Evolutionary conservation across 257 asterid species (phyloP), one percentile per base, ranked within the genome.

Genomic region (Penstemon eatonii): DNA sequence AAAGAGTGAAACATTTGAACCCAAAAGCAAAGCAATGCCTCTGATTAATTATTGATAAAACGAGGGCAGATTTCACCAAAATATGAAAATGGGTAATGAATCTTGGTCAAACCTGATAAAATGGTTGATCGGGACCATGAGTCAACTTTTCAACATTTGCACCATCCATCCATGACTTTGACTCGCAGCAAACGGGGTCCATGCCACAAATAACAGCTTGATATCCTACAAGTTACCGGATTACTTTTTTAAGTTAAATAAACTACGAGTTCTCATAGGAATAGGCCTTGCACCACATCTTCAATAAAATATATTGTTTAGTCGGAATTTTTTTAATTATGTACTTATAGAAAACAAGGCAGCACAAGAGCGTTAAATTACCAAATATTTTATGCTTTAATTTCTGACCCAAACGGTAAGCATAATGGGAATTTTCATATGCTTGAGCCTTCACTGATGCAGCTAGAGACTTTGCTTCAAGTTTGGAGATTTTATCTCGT

Each of bases 111-210:
- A 93, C 99, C 99, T 93, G 99, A 83, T 93, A 93, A 81, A 93
- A 93, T 63, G 99, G 95, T 75, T 91, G 97, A 74, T 84, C 96
- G 10, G 96, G 87, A 45, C 97, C 97, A 69, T 84, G 99, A 18
- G 79, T 73, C 80, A 93, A 66, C 80, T 83, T 87, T 55, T 79
- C 87, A 36, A 93, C 73, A 59, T 81, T 79, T 70, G 99, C 99
- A 66, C 78, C 77, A 76, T 90, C 97, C 84, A 90, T 93, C 99
- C 99, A 93, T 6, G 95, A 77, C 72, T 82, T 89, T 42, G 99
- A 88, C 79, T 93, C 97, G 72, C 95, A 87, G 82, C 99, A 93
- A 60, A 85, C 84, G 9, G 97, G 97, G 82, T 93, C 97, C 97
- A 90, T 93, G 71, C 99, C 99, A 37, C 97, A 93, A 61, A 93